Conservation (phyloP, 2,329 filamentous ascomycete species). For the Eutypa lata region DNA sequence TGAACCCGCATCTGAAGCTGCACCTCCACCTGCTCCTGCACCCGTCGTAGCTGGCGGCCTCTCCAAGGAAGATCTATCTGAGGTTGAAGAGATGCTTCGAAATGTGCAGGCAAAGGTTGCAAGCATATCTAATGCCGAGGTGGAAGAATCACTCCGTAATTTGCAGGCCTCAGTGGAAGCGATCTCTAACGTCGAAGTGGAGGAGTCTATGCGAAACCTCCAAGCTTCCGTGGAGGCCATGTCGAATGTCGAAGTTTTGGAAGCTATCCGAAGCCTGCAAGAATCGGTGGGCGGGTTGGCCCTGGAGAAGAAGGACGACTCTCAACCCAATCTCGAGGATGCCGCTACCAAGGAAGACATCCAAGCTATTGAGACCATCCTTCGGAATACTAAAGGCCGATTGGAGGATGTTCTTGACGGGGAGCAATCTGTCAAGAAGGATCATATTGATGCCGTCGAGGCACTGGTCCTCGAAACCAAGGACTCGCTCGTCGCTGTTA, state of each 20-base stretch:
- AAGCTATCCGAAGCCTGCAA: conserved; percentile 4
- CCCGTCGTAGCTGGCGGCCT: conserved; percentile 22
- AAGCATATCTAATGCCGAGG: conserved; percentile 41
- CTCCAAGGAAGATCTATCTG: conserved; percentile 45
- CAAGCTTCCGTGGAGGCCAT: conserved; percentile 27
- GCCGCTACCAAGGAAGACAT: conserved; percentile 77
- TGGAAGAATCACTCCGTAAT: conserved; percentile 45
- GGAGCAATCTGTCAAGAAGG: conserved; percentile 66
- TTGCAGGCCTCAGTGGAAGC: conserved; percentile 36
- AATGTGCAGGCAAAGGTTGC: conserved; percentile 53
- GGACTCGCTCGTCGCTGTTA: conserved; percentile 65
- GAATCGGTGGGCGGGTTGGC: background rate
- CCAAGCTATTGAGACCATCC: conserved; percentile 83
- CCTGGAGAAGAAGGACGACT: conserved; percentile 18
- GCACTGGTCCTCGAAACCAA: conserved; percentile 67
- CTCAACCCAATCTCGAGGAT: conserved; percentile 34
- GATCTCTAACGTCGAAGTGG: conserved; percentile 17
- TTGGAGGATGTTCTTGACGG: conserved; percentile 77
- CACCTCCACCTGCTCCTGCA: conserved; percentile 24
- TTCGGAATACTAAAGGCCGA: conserved; percentile 84
- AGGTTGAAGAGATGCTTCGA: conserved; percentile 50
- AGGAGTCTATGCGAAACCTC: background rate
- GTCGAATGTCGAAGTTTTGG: conserved; percentile 35
- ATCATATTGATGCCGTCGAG: conserved; percentile 66
- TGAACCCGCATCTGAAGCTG: conserved; percentile 20